Percentiles rank a stretch among this genome's conserved stretches.
Conservation (phyloP, 2,329 filamentous ascomycete species). For the Lasiodiplodia theobromae region DNA sequence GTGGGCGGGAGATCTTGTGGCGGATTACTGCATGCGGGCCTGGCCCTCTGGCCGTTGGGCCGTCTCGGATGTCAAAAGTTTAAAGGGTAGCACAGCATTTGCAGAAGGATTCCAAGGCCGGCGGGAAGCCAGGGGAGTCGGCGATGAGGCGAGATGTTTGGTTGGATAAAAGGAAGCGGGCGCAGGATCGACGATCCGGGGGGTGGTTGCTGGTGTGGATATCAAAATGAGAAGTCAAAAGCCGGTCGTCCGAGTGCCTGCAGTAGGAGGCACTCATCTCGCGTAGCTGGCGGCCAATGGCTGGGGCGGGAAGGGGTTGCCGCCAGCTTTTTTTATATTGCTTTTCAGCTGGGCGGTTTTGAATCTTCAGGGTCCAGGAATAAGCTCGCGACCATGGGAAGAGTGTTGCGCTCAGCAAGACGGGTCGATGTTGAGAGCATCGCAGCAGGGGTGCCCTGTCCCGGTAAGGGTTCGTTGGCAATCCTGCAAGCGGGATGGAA, state of each 20-base stretch:
- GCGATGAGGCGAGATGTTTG: background rate
- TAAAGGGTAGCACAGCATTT: conserved; percentile 13
- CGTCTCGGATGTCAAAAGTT: background rate
- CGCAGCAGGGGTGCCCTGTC: background rate
- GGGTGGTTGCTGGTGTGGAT: background rate
- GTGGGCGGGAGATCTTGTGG: background rate
- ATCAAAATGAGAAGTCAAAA: too few relatives aligned
- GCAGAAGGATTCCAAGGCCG: background rate
- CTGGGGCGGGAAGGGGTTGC: background rate
- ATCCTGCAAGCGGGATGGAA: conserved; percentile 6
- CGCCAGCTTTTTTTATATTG: background rate
- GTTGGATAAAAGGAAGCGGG: background rate
- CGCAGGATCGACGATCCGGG: conserved; percentile 15
- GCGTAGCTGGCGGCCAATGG: background rate
- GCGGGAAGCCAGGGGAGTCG: conserved; percentile 7
- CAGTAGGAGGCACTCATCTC: background rate
- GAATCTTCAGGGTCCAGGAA: conserved; percentile 22
- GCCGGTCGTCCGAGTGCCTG: too few relatives aligned
- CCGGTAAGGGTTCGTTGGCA: background rate
- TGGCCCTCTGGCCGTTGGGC: background rate
- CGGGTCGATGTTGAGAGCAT: conserved; percentile 15
- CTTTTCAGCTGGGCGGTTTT: conserved; percentile 14
- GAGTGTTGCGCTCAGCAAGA: background rate
- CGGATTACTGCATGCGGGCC: background rate
- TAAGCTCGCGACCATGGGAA: conserved; percentile 10